Evolutionary conservation across 495 filamentous ascomycete species (phyloP).

Genomic region (Daldinia grandis): DNA sequence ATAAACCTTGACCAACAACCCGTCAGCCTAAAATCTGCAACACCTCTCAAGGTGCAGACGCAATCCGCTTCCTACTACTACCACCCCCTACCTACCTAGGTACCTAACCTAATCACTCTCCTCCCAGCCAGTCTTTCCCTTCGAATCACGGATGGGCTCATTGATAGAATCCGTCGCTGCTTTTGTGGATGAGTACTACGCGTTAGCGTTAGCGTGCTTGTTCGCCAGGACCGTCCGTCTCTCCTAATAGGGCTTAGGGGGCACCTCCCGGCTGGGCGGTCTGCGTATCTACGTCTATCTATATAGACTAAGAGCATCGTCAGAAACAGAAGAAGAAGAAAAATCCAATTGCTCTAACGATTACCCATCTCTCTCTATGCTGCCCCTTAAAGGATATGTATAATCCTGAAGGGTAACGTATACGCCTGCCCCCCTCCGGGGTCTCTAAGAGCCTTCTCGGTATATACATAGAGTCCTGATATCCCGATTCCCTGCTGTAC

Average conservation of each 20-base stretch:
- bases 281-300: slow-evolving; percentile 13
- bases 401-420: slow-evolving; percentile 25
- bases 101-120: background rate
- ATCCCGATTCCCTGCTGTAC: slow-evolving; percentile 4
- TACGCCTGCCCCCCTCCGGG: slow-evolving; percentile 7
- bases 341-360: slow-evolving; percentile 12
- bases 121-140: slow-evolving; percentile 25
- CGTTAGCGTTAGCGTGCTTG: slow-evolving; percentile 56
- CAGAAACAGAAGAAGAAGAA: background rate
- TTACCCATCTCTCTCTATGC: slow-evolving; percentile 19
- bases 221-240: slow-evolving; percentile 37
- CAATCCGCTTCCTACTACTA: slow-evolving; percentile 38
- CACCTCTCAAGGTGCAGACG: slow-evolving; percentile 10
- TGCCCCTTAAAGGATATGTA: slow-evolving; percentile 7
- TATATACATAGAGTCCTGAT: slow-evolving; percentile 11
- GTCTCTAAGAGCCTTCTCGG: slow-evolving; percentile 14
- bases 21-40: slow-evolving; percentile 47
- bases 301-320: slow-evolving; percentile 9
- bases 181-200: slow-evolving; percentile 47
- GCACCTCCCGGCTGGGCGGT: slow-evolving; percentile 35
- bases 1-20: slow-evolving; percentile 17
- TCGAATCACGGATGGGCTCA: slow-evolving; percentile 41
- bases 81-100: slow-evolving; percentile 29
- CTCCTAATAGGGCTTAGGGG: slow-evolving; percentile 36
- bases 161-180: slow-evolving; percentile 50